A percentile compares a stretch with the other conserved stretches of the same genome.
These are phyloP conservation scores for Persicaria tinctoria DNA, from an alignment of 148 eudicot species.

Conservation along the genomic window DNA sequence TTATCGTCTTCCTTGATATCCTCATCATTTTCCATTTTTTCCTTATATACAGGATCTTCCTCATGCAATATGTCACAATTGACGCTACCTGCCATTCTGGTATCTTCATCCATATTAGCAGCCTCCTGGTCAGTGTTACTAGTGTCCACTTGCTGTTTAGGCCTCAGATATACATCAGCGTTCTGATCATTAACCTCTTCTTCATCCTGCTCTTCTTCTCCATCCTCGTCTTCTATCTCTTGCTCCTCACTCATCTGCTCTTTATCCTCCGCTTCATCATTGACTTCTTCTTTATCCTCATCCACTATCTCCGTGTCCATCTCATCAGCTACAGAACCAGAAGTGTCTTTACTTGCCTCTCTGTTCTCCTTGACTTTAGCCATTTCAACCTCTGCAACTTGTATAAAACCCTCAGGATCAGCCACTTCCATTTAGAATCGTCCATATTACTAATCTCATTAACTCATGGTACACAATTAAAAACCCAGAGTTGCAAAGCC, in stretches of 20 bases:
- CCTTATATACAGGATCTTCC: not conserved
- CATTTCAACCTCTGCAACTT: not conserved
- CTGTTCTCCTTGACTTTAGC: conserved; percentile 6
- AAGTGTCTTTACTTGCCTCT: not conserved
- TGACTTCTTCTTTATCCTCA: conserved; percentile 3
- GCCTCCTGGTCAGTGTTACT: not conserved
- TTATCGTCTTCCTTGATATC: not conserved
- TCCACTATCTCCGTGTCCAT: conserved; percentile 10
- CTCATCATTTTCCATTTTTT: not conserved
- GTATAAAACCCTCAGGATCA: not conserved
- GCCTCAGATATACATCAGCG: not conserved
- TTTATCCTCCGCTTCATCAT: conserved; percentile 5
- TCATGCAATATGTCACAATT: not conserved
- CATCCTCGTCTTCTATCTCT: conserved; percentile 1
- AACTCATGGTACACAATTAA: not conserved
- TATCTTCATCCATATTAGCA: not conserved
- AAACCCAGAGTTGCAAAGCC: not conserved
- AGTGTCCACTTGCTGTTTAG: conserved; percentile 4
- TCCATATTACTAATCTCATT: not conserved
- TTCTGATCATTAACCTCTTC: not conserved
- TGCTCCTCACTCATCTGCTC: conserved; percentile 6
- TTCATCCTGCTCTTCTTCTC: not conserved
- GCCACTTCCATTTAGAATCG: not conserved
- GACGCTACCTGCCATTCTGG: not conserved
- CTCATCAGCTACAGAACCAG: not conserved